Evolutionary conservation across 179 eudicot genomes (phyloP).

Genomic region (Spinacia oleracea): DNA sequence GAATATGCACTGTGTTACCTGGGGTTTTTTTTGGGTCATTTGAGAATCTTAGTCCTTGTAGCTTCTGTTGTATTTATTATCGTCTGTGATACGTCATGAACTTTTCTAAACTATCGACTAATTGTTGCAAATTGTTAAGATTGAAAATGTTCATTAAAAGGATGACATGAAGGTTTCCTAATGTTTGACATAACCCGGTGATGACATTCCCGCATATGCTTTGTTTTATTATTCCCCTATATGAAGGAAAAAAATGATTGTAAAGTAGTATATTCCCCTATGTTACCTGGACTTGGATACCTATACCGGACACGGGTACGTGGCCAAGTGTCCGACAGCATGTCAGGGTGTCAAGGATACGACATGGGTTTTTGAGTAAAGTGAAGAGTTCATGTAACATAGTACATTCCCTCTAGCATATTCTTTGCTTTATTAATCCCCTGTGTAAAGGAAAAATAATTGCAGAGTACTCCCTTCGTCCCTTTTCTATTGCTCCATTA

Average conservation of each 20-base stretch:
- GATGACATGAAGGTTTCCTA: too few species aligned
- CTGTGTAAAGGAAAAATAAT: not conserved
- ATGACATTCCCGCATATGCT: not conserved
- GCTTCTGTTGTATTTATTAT: not conserved
- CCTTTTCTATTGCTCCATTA: too few species aligned
- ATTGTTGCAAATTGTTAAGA: not conserved
- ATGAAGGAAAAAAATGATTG: not conserved
- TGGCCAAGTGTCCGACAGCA: too few species aligned
- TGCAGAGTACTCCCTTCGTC: too few species aligned
- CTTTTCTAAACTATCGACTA: not conserved
- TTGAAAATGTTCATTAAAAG: not conserved
- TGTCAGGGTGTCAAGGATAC: too few species aligned
- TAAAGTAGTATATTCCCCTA: too few species aligned
- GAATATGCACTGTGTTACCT: not conserved
- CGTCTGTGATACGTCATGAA: not conserved
- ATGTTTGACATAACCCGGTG: not conserved
- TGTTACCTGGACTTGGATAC: too few species aligned
- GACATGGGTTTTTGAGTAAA: too few species aligned
- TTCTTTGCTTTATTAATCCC: not conserved
- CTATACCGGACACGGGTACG: too few species aligned
- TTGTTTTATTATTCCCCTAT: not conserved
- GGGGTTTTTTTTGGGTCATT: not conserved
- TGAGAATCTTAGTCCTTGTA: not conserved
- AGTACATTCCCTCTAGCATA: not conserved
- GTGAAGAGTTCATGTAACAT: too few species aligned